Percentiles rank a stretch among this genome's conserved stretches.
phyloP scores from a whole-genome alignment of 2,329 filamentous ascomycete species.

The Phialocephala subalpina region DNA sequence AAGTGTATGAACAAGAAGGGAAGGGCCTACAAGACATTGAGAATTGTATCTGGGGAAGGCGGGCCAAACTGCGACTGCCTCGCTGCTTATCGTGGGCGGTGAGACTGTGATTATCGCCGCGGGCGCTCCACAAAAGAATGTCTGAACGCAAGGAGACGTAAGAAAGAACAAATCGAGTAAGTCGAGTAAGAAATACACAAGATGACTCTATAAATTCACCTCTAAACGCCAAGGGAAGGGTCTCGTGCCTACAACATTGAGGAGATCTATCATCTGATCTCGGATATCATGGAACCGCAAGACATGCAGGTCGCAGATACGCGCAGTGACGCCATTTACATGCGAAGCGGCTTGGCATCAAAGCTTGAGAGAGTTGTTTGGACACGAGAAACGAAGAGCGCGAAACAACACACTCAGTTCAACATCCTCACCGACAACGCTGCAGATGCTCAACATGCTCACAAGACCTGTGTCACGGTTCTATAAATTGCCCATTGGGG shows the following conservation, averaged over 20 bases:
- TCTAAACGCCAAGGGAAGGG: neutral
- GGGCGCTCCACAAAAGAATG: neutral
- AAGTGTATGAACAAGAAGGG: neutral
- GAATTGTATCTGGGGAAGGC: neutral
- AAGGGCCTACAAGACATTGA: neutral
- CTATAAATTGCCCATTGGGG: slow-evolving; percentile 22
- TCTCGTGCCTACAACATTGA: neutral
- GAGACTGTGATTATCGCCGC: slow-evolving; percentile 1
- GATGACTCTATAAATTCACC: neutral
- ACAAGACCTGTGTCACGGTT: slow-evolving; percentile 28
- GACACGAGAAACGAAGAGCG: neutral
- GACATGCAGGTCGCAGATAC: neutral
- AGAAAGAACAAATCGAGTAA: neutral
- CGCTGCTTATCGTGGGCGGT: neutral
- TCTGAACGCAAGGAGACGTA: neutral
- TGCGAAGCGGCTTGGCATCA: neutral
- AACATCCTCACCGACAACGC: neutral
- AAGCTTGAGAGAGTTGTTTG: neutral
- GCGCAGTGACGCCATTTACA: neutral
- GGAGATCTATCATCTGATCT: neutral
- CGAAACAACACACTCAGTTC: slow-evolving; percentile 1
- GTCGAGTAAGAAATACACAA: neutral
- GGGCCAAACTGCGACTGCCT: neutral
- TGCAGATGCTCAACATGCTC: slow-evolving; percentile 34
- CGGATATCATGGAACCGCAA: neutral